Percentiles rank a stretch among this genome's conserved stretches.
These are phyloP conservation scores for Globisporangium irregulare DNA, from an alignment of 352 stramenopile genomes.

Conservation along the genomic window DNA sequence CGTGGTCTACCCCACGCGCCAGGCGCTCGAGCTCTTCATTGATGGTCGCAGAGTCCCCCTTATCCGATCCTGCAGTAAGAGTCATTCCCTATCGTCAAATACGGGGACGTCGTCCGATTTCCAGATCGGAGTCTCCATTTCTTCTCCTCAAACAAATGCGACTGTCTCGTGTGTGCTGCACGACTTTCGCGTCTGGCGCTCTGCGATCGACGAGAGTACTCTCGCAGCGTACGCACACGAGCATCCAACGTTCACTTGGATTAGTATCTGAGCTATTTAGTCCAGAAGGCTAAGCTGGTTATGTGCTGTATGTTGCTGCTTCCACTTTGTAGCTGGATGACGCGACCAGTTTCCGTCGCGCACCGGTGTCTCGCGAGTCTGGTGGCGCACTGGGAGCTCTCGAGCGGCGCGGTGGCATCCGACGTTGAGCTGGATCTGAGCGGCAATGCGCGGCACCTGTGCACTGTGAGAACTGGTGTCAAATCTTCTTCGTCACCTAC, in stretches of 20 bases:
- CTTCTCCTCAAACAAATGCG: not conserved
- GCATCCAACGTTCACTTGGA: no score
- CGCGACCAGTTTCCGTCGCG: not conserved
- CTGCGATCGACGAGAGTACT: not conserved
- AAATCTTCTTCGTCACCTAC: not conserved
- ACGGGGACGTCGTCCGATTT: not conserved
- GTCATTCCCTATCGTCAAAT: not conserved
- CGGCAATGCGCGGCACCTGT: conserved; percentile 12
- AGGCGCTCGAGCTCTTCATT: conserved; percentile 2
- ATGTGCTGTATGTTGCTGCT: not conserved
- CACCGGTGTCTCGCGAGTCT: conserved; percentile 2
- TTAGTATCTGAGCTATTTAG: not conserved
- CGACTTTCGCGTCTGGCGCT: conserved; percentile 21
- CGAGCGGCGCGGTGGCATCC: conserved; percentile 13
- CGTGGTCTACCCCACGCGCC: not conserved
- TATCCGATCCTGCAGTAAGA: not conserved
- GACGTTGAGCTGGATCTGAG: conserved; percentile 19
- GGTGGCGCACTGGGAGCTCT: conserved; percentile 15
- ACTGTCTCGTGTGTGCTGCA: conserved; percentile 9
- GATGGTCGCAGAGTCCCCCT: not conserved
- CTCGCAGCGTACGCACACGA: conserved; percentile 4
- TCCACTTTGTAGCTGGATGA: not conserved
- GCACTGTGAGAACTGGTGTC: not conserved
- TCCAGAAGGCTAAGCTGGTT: not conserved
- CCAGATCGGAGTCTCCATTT: not conserved